Evolutionary conservation across 2,329 filamentous ascomycete genomes (phyloP), one percentile per base, ranked within the genome.

Genomic region (Penicillium sp.): DNA sequence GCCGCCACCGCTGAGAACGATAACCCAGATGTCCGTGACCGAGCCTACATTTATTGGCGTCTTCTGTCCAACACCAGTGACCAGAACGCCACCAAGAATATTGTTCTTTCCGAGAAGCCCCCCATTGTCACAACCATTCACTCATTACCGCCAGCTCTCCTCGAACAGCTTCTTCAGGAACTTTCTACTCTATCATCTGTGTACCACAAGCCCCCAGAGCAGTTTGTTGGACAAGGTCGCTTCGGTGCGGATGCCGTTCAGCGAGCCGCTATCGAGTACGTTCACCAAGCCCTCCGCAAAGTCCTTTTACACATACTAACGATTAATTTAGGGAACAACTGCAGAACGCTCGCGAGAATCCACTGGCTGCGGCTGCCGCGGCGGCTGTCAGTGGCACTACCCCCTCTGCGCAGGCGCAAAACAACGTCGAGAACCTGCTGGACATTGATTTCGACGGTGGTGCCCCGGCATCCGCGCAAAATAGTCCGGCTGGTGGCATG

Each of bases 1-100:
- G 84, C 88, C 35, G 93, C 94, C 27, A 99, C 94, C 7, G 89
- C 89, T 41, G 92, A 97, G 68, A 96, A 92, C 69, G 94, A 99
- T 73, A 99, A 99, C 71, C 93, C 94, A 0, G 94, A 99, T 76
- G 95, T 97, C 65, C 88, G 94, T 65, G 94, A 99, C 74, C 86
- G 94, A 75, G 94, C 94, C 53, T 99, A 97, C 71, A 91, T 97
- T 40, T 99, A 99, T 79, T 99, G 94, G 94, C 89, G 94, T 71
- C 81, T 99, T 49, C 81, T 99, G 8, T 97, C 94, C 22, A 79
- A 77, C 59, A 79, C 77, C 2, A 94, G 90, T 54, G 93, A 97
- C 70, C 85, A 93, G 27, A 87, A 94, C 61, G 83, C 96, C 58
- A 92, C 94, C 55, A 97, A 96, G 87, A 92, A 85, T 66, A 91